phyloP scores from a whole-genome alignment of 176 grass and related monocot species.

The Chloris gayana region DNA sequence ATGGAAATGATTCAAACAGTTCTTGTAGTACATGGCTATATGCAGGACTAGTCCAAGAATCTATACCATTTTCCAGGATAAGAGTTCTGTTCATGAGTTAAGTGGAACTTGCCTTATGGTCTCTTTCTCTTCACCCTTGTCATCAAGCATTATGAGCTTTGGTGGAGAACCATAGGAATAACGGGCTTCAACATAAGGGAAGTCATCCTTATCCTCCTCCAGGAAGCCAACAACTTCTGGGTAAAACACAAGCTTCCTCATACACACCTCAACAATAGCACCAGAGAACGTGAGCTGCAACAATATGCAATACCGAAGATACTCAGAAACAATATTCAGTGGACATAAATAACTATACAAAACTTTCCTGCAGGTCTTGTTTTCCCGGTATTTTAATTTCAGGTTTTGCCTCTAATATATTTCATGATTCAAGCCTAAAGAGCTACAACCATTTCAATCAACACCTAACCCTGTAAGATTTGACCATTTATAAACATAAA shows the following conservation, averaged over 20 bases:
- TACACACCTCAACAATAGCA: slow-evolving; percentile 96
- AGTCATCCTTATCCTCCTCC: slow-evolving; percentile 89
- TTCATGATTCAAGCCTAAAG: slow-evolving; percentile 20
- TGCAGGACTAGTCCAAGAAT: background rate
- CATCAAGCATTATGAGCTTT: slow-evolving; percentile 96
- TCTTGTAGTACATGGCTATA: background rate
- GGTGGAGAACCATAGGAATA: slow-evolving; percentile 87
- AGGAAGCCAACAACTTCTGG: slow-evolving; percentile 90
- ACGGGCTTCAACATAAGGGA: slow-evolving; percentile 72
- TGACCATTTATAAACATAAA: background rate
- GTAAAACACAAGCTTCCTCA: slow-evolving; percentile 97
- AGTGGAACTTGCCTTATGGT: slow-evolving; percentile 72
- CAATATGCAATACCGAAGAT: slow-evolving; percentile 42
- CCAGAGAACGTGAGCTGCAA: slow-evolving; percentile 80
- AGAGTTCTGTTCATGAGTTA: slow-evolving; percentile 7
- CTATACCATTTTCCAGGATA: background rate
- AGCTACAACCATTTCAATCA: background rate
- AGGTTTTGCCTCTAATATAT: slow-evolving; percentile 15
- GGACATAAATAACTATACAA: background rate
- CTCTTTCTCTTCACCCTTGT: slow-evolving; percentile 75
- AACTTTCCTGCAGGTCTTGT: background rate
- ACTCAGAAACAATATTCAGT: slow-evolving; percentile 16
- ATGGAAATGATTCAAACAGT: background rate
- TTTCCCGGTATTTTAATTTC: background rate
- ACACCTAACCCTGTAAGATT: background rate